Evolutionary conservation across 129 eudicot species (phyloP).

Genomic region (Arctium minus): DNA sequence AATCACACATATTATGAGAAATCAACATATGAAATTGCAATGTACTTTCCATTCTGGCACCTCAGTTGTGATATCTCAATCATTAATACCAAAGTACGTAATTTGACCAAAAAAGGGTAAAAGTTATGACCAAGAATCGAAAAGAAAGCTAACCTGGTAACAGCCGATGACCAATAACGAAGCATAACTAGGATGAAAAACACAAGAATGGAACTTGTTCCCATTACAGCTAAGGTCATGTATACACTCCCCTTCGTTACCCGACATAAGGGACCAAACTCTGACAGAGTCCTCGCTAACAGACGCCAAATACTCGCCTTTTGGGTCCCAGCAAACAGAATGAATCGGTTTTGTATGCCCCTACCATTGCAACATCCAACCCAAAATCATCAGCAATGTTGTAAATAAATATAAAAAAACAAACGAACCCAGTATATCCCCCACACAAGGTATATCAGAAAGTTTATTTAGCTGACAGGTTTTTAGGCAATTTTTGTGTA

Average conservation of each 20-base stretch:
- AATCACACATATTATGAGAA: background rate
- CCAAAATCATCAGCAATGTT: background rate
- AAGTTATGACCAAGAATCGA: background rate
- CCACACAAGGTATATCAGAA: too few relatives aligned
- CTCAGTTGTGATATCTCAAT: too few relatives aligned
- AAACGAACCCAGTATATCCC: too few relatives aligned
- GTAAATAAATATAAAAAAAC: too few relatives aligned
- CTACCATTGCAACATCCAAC: slow-evolving; percentile 18
- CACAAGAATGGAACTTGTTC: slow-evolving; percentile 88
- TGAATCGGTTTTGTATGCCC: slow-evolving; percentile 83
- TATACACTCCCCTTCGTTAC: slow-evolving; percentile 80
- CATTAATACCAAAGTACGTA: too few relatives aligned
- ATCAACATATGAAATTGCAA: too few relatives aligned
- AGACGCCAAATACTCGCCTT: slow-evolving; percentile 86
- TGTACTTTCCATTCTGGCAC: too few relatives aligned
- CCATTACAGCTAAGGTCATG: slow-evolving; percentile 92
- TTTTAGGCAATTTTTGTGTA: background rate
- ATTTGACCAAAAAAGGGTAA: background rate
- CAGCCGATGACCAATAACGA: slow-evolving; percentile 87
- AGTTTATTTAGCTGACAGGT: background rate
- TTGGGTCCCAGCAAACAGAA: slow-evolving; percentile 92
- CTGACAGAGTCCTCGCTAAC: slow-evolving; percentile 94
- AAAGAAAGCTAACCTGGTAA: slow-evolving; percentile 62
- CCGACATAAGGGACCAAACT: slow-evolving; percentile 79
- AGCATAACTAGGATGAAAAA: slow-evolving; percentile 86